These are phyloP conservation scores for Aegle marmelos DNA, from an alignment of 345 rosid genomes.

Conservation along the genomic window DNA sequence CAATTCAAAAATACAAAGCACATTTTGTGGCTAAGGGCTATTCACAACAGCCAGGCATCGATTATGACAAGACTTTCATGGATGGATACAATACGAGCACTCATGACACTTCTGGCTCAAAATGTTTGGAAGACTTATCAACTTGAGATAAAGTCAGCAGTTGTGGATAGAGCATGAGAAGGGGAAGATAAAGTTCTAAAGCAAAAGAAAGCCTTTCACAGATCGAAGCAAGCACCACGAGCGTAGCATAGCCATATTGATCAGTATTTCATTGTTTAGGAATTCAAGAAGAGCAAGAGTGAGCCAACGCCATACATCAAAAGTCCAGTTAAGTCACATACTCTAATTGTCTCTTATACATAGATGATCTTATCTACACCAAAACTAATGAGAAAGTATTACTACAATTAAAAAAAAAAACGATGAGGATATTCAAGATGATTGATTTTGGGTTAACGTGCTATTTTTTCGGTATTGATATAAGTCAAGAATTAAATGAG, in stretches of 20 bases:
- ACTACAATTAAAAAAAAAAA: not conserved
- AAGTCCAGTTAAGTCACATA: not conserved
- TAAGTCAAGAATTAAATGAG: not conserved
- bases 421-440: not conserved
- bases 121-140: not conserved
- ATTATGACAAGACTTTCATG: not conserved
- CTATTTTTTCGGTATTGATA: not conserved
- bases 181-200: not conserved
- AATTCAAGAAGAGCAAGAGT: not conserved
- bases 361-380: not conserved
- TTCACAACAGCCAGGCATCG: not conserved
- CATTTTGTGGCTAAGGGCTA: not conserved
- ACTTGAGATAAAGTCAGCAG: not conserved
- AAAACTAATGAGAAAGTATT: too few species aligned
- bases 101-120: not conserved
- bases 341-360: not conserved
- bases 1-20: not conserved
- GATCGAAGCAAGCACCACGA: not conserved
- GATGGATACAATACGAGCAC: not conserved
- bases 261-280: accelerated
- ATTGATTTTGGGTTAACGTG: not conserved
- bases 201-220: not conserved
- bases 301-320: not conserved
- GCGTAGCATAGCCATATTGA: not conserved
- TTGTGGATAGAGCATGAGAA: not conserved